Base-by-base conservation (phyloP, 2,329 filamentous ascomycete genomes). In the Phyllosticta citrichinensis region DNA sequence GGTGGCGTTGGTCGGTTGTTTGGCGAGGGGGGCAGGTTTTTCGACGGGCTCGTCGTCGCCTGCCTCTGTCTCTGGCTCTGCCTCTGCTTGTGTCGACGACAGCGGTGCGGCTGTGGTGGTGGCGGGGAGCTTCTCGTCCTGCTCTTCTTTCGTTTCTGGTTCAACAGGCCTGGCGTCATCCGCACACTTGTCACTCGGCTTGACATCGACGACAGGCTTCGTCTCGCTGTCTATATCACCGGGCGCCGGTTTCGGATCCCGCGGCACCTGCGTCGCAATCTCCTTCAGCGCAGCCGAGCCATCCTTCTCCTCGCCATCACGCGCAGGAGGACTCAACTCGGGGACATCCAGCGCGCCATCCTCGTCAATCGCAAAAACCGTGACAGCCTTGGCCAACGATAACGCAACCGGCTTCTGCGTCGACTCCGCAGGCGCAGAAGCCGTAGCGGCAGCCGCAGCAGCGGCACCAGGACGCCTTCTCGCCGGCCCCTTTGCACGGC, bases 401-500 rank as follows among this genome's bases (percentile, higher is more conserved):
- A 74, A 62, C 35, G 11, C n/a, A 2, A 20, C 40, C 12, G 19
- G 30, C 22, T 14, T n/a, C 22, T 20, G 17, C 10, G 30, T 5
- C 56, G 52, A 53, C 2, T 17, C 50, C 25, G 51, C 20, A 12
- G 52, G 52, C 5, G 51, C 27, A 76, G 52, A 80, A 79, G 64
- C 64, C 27, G 68, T n/a, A n/a, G n/a, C n/a, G n/a, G n/a, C 68
- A 9, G 72, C 69, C 2, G 71, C 68, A 3, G 67, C 68, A 55
- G 69, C 65, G 63, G 69, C 81, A 17, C 82, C 82, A 20, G 84
- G 82, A 69, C 84, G 87, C 70, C 91, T 83, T 66, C 91, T 83
- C 66, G 91, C 86, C 17, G 94, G 94, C 11, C 94, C 94, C 65
- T 90, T 87, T 22, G 94, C 94, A 66, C 94, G 83, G 24, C 91